Base-by-base conservation (phyloP, 768 basidiomycete genomes). In the Dacryopinax spathularia region DNA sequence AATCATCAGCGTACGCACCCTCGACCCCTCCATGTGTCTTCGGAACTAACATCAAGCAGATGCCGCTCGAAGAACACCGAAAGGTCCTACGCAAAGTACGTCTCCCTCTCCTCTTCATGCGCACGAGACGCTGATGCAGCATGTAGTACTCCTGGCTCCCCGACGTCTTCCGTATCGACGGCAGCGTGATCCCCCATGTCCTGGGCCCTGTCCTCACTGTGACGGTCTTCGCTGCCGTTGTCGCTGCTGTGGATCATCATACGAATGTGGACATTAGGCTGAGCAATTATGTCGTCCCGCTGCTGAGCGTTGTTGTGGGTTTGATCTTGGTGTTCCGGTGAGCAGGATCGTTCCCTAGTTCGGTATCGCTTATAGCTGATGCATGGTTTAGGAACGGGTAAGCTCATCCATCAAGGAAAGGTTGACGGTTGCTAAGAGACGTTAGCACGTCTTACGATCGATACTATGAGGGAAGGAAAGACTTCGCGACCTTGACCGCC, bases 241-340 rank as follows among this genome's bases (percentile, higher is more conserved):
- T 76, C 20, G 74, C 73, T 4, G 69, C 67, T 33, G 71, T 68
- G 22, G 48, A 62, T 27, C 35, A 61, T 62, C 31, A 64, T 63
- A 16, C 62, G 62, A n/a, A 44, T 36, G 20, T 63, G 56, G 73
- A 77, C 31, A 73, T 93, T 44, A 78, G 80, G 27, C 77, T 91
- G 68, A 83, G 89, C 20, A 94, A 91, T 73, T 85, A 89, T 27
- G 86, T 95, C 63, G 83, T 93, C 1, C 93, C 93, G 1, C 75
- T 96, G 61, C 80, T 95, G 33, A 89, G 90, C 12, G 89, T 96
- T 13, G 93, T 95, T 68, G 92, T 94, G 61, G 93, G 91, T 68
- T 79, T 96, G 64, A 85, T 95, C 62, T 78, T 95, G 34, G 91
- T 92, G 1, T 92, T 91, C 72, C 82, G 90, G 35, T 67, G 66